A percentile compares a stretch with the other conserved stretches of the same genome.
These are phyloP conservation scores for Lactarius sanguifluus DNA, from an alignment of 768 basidiomycete species.

Conservation along the genomic window DNA sequence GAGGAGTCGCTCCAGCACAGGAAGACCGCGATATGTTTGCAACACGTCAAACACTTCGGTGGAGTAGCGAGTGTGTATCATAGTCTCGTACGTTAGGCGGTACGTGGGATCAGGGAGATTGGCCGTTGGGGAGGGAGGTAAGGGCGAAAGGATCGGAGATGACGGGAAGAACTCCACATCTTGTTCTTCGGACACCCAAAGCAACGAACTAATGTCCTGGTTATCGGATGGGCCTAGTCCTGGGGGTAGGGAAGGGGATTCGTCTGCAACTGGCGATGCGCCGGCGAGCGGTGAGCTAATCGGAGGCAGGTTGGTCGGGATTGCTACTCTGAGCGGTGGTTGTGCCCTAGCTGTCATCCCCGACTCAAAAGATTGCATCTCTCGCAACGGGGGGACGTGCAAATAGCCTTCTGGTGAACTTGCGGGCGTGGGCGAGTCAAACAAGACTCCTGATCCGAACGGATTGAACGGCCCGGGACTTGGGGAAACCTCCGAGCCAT, in stretches of 20 bases:
- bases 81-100: constrained; percentile 47
- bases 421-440: constrained; percentile 59
- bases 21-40: constrained; percentile 76
- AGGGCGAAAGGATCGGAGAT: constrained; percentile 20
- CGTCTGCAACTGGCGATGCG: constrained; percentile 5
- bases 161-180: not conserved
- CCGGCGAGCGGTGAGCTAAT: not conserved
- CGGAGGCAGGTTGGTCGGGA: not conserved
- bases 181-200: constrained; percentile 23
- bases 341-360: constrained; percentile 70
- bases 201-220: constrained; percentile 22
- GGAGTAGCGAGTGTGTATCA: constrained; percentile 62
- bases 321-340: constrained; percentile 7
- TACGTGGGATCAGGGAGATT: constrained; percentile 32
- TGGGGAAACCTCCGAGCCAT: constrained; percentile 14
- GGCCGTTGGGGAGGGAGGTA: constrained; percentile 22
- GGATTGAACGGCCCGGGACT: constrained; percentile 48
- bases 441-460: constrained; percentile 62
- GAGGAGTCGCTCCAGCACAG: constrained; percentile 65
- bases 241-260: constrained; percentile 10
- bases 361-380: constrained; percentile 88
- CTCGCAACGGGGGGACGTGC: constrained; percentile 55
- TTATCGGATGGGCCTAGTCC: constrained; percentile 9
- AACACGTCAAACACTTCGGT: constrained; percentile 78
- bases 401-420: constrained; percentile 44